Evolutionary conservation across 352 stramenopile species (phyloP).

Genomic region (Phytophthora sp.): DNA sequence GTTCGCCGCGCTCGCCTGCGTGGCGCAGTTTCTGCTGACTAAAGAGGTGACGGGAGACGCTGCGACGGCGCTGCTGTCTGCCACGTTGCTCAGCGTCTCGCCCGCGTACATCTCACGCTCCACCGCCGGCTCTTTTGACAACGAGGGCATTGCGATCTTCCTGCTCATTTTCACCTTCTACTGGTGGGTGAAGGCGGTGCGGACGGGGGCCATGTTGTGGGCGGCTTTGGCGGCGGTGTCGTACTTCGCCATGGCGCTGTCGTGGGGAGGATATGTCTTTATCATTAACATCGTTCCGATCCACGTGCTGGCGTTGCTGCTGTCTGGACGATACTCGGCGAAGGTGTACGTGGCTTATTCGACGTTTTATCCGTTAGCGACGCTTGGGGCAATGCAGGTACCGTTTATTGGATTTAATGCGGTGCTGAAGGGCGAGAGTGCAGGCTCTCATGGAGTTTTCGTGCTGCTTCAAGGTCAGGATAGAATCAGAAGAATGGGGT

Average conservation of each 20-base stretch:
- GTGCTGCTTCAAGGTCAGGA: conserved; percentile 81
- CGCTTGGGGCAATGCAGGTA: conserved; percentile 96
- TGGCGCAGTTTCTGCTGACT: conserved; percentile 91
- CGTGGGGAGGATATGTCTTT: conserved; percentile 99
- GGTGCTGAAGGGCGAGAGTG: conserved; percentile 84
- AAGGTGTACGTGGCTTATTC: conserved; percentile 97
- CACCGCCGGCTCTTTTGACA: conserved; percentile 98
- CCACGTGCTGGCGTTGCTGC: conserved; percentile 92
- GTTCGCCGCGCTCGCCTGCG: conserved; percentile 85
- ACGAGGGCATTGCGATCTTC: conserved; percentile 98
- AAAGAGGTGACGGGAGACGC: conserved; percentile 69
- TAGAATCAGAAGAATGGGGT: neutral
- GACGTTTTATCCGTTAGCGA: conserved; percentile 98
- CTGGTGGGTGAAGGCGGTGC: conserved; percentile 91
- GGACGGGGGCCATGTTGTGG: conserved; percentile 81
- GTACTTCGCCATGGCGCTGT: conserved; percentile 98
- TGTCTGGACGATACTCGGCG: conserved; percentile 91
- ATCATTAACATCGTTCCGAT: conserved; percentile 99
- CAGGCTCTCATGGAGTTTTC: conserved; percentile 93
- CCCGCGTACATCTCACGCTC: conserved; percentile 98
- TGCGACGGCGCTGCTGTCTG: conserved; percentile 85
- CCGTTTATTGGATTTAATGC: conserved; percentile 98
- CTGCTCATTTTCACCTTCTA: conserved; percentile 98
- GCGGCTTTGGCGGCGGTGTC: conserved; percentile 69
- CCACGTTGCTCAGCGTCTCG: conserved; percentile 95